phyloP scores from a whole-genome alignment of 139 green algal genomes.

The Closterium sp. region DNA sequence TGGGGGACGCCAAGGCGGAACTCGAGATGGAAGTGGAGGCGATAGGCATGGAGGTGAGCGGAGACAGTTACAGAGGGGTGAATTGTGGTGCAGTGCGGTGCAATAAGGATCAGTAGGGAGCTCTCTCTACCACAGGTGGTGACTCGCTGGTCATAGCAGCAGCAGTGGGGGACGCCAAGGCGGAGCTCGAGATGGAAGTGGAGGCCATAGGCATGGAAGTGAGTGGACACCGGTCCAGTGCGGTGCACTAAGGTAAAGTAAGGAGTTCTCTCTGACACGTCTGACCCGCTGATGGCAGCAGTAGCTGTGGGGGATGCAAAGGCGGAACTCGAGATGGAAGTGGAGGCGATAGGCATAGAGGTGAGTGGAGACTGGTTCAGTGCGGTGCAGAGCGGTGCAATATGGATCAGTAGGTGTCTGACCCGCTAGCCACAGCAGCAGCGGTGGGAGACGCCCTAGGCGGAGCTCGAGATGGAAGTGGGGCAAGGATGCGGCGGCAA shows the following conservation, averaged over 20 bases:
- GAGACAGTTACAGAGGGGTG: conserved; percentile 37
- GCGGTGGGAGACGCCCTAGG: background rate
- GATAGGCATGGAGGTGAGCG: background rate
- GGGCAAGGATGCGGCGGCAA: background rate
- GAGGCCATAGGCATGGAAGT: conserved; percentile 20
- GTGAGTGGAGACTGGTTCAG: conserved; percentile 34
- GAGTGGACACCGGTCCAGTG: background rate
- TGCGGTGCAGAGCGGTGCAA: background rate
- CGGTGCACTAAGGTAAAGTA: background rate
- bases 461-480: background rate
- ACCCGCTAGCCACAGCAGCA: background rate
- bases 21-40: background rate
- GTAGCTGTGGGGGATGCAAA: background rate
- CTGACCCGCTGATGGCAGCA: background rate
- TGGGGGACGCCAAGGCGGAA: background rate
- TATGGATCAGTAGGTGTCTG: too few species aligned
- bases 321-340: too few species aligned
- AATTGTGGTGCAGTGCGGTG: too few species aligned
- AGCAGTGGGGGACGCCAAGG: background rate
- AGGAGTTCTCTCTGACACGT: background rate
- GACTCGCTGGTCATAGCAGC: background rate
- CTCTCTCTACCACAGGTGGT: background rate
- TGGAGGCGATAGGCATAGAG: too few species aligned
- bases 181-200: conserved; percentile 37
- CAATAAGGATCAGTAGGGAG: too few species aligned